Evolutionary conservation across 2,329 filamentous ascomycete genomes (phyloP).

Genomic region (Trichoderma sp.): DNA sequence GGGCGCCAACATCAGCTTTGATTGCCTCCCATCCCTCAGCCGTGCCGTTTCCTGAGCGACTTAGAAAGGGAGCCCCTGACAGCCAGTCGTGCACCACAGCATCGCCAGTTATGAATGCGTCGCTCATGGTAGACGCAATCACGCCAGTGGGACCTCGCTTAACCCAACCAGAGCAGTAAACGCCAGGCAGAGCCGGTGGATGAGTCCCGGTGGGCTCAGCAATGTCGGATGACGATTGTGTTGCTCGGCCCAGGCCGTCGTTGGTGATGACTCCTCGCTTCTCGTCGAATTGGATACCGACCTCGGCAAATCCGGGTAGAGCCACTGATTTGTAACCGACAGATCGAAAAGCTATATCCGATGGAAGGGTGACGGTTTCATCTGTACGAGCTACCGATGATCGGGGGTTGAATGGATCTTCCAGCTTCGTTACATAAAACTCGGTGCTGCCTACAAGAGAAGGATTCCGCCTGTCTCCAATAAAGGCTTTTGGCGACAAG

Average conservation of each 20-base stretch:
- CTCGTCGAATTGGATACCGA: constrained; percentile 76
- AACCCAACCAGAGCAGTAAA: constrained; percentile 96
- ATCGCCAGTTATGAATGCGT: constrained; percentile 87
- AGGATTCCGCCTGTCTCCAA: constrained; percentile 45
- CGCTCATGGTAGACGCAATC: constrained; percentile 92
- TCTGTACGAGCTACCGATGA: constrained; percentile 50
- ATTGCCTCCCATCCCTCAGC: constrained; percentile 73
- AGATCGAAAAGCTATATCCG: constrained; percentile 81
- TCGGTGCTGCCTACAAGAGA: constrained; percentile 59
- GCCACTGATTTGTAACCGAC: constrained; percentile 87
- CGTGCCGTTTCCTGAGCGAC: constrained; percentile 1
- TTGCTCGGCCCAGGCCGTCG: constrained; percentile 62
- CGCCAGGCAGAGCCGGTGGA: constrained; percentile 52
- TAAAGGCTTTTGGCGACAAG: constrained; percentile 71
- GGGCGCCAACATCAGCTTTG: constrained; percentile 52
- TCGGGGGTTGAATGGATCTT: constrained; percentile 51
- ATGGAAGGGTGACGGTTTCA: constrained; percentile 53
- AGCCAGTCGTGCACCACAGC: constrained; percentile 77
- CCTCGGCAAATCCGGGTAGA: constrained; percentile 68
- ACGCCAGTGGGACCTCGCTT: constrained; percentile 93
- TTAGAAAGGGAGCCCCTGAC: constrained; percentile 41
- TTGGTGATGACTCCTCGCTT: constrained; percentile 75
- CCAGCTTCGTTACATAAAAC: constrained; percentile 62
- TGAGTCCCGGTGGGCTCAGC: constrained; percentile 32
- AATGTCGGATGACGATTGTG: constrained; percentile 24